Evolutionary conservation across 352 stramenopile genomes (phyloP).

Genomic region (Phytopythium vexans): DNA sequence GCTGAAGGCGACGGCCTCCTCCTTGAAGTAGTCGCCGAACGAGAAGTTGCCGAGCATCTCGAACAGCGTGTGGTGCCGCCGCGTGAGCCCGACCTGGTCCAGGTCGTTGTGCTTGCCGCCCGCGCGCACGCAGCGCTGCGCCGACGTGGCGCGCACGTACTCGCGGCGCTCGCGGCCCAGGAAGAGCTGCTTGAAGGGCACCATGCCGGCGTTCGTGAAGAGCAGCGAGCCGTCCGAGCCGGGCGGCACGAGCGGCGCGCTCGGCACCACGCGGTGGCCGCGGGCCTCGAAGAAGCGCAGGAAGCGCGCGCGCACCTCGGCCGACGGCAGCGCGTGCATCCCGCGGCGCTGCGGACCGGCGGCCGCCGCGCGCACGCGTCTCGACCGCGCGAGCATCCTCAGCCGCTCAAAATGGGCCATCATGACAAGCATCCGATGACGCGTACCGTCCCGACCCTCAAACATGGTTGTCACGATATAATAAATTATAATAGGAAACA

Average conservation of each 20-base stretch:
- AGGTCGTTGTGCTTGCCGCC: slow-evolving; percentile 99
- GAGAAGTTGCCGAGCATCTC: slow-evolving; percentile 99
- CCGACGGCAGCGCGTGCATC: slow-evolving; percentile 38
- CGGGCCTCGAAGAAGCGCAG: slow-evolving; percentile 68
- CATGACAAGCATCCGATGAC: too few species aligned
- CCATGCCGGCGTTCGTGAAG: slow-evolving; percentile 98
- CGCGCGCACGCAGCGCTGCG: slow-evolving; percentile 96
- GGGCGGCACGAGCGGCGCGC: slow-evolving; percentile 67
- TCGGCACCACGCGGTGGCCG: slow-evolving; percentile 59
- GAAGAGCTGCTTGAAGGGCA: slow-evolving; percentile 93
- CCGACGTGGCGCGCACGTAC: slow-evolving; percentile 91
- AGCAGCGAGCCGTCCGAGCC: slow-evolving; percentile 92
- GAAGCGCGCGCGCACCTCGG: slow-evolving; percentile 51
- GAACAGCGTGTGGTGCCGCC: slow-evolving; percentile 98
- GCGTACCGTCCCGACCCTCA: too few species aligned
- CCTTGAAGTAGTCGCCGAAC: slow-evolving; percentile 98
- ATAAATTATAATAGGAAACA: too few species aligned
- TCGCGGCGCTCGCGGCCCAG: slow-evolving; percentile 62
- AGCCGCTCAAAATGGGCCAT: too few species aligned
- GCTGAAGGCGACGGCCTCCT: slow-evolving; percentile 92
- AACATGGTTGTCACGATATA: too few species aligned
- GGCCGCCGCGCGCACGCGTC: slow-evolving; percentile 1
- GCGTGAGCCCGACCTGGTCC: slow-evolving; percentile 96
- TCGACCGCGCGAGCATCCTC: slow-evolving; percentile 15
- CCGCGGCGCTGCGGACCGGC: slow-evolving; percentile 8